phyloP scores from a whole-genome alignment of 1,284 basidiomycete genomes.

The Fistulina hepatica region DNA sequence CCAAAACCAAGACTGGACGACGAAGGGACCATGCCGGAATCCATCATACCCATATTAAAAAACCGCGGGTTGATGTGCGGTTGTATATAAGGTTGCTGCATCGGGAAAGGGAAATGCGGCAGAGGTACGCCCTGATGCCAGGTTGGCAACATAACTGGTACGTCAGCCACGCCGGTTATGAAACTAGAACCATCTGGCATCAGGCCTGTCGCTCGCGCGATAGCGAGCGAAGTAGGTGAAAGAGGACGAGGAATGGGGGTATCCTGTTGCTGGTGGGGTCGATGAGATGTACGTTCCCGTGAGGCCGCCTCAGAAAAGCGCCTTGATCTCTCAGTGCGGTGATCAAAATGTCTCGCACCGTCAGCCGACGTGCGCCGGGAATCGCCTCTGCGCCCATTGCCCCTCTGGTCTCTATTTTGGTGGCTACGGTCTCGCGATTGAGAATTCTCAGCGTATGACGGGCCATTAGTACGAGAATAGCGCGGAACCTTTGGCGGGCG shows the following conservation, averaged over 20 bases:
- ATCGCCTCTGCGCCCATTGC: conserved; percentile 9
- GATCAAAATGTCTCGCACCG: no score
- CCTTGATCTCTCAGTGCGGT: no score
- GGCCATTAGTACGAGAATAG: conserved; percentile 3
- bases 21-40: no score
- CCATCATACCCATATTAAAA: no score
- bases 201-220: conserved; percentile 37
- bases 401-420: conserved; percentile 18
- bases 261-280: no score
- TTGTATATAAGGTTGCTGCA: conserved; percentile 38
- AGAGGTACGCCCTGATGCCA: conserved; percentile 5
- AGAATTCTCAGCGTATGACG: neutral
- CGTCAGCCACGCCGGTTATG: neutral
- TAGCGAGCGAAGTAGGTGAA: conserved; percentile 34
- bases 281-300: no score
- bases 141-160: conserved; percentile 3
- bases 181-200: conserved; percentile 19
- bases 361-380: no score
- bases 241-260: neutral
- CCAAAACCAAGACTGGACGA: no score
- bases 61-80: conserved; percentile 79
- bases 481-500: conserved; percentile 15
- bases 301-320: no score
- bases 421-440: neutral
- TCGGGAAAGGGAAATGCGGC: conserved; percentile 13